Base-by-base conservation (phyloP, 208 protist genomes). In the Herpetomonas samuelpessoai region DNA sequence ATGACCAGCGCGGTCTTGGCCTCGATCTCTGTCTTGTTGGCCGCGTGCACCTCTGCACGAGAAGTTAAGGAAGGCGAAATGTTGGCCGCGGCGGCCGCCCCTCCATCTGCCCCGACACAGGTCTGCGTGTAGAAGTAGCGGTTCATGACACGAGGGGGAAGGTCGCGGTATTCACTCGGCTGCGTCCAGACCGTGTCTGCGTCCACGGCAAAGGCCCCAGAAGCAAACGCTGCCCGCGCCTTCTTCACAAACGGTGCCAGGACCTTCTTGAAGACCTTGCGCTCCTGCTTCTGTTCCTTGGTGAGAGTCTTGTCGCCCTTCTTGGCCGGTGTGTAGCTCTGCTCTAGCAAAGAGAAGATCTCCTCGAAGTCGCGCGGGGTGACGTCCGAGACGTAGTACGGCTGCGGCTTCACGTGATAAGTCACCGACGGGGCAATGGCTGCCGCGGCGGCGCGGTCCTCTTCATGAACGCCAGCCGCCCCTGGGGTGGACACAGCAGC, bases 381-480 rank as follows among this genome's bases (percentile, higher is more conserved):
- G 28, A 91, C 81, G 57, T 97, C 91, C 3, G 85, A 93, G 30
- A 97, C 83, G 69, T 94, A 97, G 68, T 93, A 97, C 21, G 91
- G 85, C 74, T 93, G 86, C 45, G 64, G 62, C 65, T 96, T 96
- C 39, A 93, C 86, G 51, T 96, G 91, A 35, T 85, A 81, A 2
- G 67, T 70, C 0, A 92, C 81, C 18, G 61, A 44, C 14, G 74
- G 65, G 1, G 59, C 9, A 41, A 41, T 41, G 9, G 9, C 35
- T 14, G 6, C 9, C 35, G 35, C 35, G 35, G 35, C 35, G n/a
- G n/a, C n/a, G n/a, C n/a, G n/a, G n/a, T n/a, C n/a, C 35, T 41
- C 35, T 14, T 41, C 35, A n/a, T n/a, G n/a, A n/a, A n/a, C n/a
- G n/a, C n/a, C n/a, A n/a, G n/a, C n/a, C 9, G 35, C 35, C 6